phyloP scores from a whole-genome alignment of 202 grass and related monocot species.

The Brachypodium distachyon region DNA sequence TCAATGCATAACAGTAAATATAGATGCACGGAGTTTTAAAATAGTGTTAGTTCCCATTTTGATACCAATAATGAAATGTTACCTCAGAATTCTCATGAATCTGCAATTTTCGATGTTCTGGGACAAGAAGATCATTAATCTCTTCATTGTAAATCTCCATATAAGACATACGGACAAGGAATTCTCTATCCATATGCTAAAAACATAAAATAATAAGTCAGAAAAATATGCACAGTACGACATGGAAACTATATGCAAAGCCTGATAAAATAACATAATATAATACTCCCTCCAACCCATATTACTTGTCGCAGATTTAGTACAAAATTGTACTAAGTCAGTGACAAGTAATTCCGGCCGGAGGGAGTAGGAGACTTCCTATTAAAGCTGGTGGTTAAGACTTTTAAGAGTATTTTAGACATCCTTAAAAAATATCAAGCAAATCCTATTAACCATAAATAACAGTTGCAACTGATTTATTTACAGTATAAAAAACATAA shows the following conservation, averaged over 20 bases:
- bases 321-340: too few relatives aligned
- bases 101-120: constrained; percentile 92
- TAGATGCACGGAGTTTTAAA: neutral
- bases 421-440: neutral
- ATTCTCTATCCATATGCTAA: constrained; percentile 80
- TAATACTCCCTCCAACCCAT: too few relatives aligned
- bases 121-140: constrained; percentile 89
- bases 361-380: neutral
- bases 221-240: neutral
- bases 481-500: neutral
- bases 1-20: neutral
- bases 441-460: neutral
- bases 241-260: constrained; percentile 4
- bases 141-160: constrained; percentile 99
- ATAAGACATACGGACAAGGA: constrained; percentile 93
- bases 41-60: neutral
- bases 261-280: neutral
- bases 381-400: neutral
- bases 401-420: neutral
- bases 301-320: too few relatives aligned
- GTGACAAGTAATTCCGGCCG: too few relatives aligned
- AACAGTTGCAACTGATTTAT: neutral
- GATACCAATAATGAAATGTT: neutral
- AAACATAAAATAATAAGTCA: constrained; percentile 9
- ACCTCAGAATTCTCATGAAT: constrained; percentile 96